Base-by-base conservation (phyloP, 306 rosid genomes). In the Delonix regia region DNA sequence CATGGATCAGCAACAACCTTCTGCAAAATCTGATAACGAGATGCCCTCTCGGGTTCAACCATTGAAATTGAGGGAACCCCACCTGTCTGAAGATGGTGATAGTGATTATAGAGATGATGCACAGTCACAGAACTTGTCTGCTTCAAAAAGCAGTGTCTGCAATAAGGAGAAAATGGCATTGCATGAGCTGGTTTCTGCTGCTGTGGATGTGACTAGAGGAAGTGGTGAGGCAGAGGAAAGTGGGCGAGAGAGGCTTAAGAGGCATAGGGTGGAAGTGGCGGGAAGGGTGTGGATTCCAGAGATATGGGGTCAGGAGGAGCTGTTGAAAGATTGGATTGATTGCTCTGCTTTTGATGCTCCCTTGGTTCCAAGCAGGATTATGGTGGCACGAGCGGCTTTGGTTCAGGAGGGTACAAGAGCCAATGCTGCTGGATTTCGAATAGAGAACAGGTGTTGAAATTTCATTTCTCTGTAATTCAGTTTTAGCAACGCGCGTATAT, bases 241-340 rank as follows among this genome's bases (percentile, higher is more conserved):
- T 69, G 97, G 88, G 44, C 81, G 95, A 0, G 99, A 92, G 89
- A 92, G 80, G 90, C 87, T 90, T 84, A 90, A 88, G 88, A 84
- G 85, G 82, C 94, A 89, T 27, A 81, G 94, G 59, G 57, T 81
- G 56, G 97, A 93, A 84, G 83, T 92, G 73, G 91, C 87, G 3
- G 97, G 97, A 6, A 83, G 85, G 30, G 91, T 92, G 4, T 91
- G 99, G 97, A 87, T 94, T 72, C 99, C 99, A 30, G 99, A 94
- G 0, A 86, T 75, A 18, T 94, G 99, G 99, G 99, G 99, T 1
- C 97, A 94, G 71, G 99, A 94, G 75, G 94, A 92, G 56, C 77
- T 90, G 1, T 78, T 95, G 79, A 88, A 91, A 84, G 96, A 92
- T 74, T 95, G 97, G 99, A 85, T 86, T 7, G 99, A 95, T 78